Conservation (phyloP, 805 yeast species). For the Scheffersomyces coipomensis region DNA sequence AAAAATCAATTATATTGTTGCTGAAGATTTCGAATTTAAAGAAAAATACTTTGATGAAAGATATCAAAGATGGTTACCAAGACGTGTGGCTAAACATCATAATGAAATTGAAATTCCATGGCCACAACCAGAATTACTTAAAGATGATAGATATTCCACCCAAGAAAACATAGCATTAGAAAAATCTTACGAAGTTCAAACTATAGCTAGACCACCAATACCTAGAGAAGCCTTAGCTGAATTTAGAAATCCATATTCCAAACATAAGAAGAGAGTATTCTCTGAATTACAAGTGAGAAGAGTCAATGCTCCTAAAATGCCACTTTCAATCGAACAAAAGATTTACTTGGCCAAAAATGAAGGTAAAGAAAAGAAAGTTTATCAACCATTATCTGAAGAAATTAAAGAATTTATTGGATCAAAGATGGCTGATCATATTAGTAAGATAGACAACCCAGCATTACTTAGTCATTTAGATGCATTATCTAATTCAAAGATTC, state of each 20-base stretch:
- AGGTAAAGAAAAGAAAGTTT: slow-evolving; percentile 33
- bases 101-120: slow-evolving; percentile 77
- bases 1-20: slow-evolving; percentile 66
- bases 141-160: slow-evolving; percentile 62
- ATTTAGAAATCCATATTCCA: slow-evolving; percentile 75
- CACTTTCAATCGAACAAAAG: slow-evolving; percentile 61
- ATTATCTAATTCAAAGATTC: slow-evolving; percentile 26
- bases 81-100: slow-evolving; percentile 71
- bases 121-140: slow-evolving; percentile 68
- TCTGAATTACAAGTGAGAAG: slow-evolving; percentile 61
- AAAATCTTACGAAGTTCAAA: slow-evolving; percentile 72
- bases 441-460: slow-evolving; percentile 31
- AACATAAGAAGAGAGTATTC: slow-evolving; percentile 54
- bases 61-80: slow-evolving; percentile 71
- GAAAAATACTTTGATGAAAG: slow-evolving; percentile 75
- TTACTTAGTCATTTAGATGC: slow-evolving; percentile 39
- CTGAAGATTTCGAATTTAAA: slow-evolving; percentile 65
- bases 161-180: slow-evolving; percentile 55
- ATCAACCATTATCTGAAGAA: slow-evolving; percentile 44
- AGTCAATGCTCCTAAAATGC: slow-evolving; percentile 74
- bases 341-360: slow-evolving; percentile 57
- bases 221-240: slow-evolving; percentile 66
- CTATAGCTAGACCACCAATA: slow-evolving; percentile 63
- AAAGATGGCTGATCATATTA: slow-evolving; percentile 41
- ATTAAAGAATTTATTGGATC: slow-evolving; percentile 55